Conservation (phyloP, 192 early-diverging fungal genomes). For the Rhizophagus clarus region DNA sequence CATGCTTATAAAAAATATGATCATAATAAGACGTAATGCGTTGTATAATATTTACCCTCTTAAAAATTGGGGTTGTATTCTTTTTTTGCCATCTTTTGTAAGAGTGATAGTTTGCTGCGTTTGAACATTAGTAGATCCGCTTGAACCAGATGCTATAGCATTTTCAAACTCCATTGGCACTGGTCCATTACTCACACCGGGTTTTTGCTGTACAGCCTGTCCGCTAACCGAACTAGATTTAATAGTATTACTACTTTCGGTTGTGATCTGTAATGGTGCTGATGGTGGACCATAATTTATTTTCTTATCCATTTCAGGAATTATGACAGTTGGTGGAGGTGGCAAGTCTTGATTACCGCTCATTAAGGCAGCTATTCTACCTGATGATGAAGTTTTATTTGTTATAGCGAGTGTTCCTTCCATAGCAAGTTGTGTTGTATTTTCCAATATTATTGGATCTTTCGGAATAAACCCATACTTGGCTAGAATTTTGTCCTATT, state of each 20-base stretch:
- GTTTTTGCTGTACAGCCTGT: too few species aligned
- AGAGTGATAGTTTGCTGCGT: constrained; percentile 61
- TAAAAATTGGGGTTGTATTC: constrained; percentile 76
- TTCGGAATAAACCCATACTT: not conserved
- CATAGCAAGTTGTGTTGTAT: not conserved
- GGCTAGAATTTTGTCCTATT: not conserved
- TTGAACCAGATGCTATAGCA: not conserved
- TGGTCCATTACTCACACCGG: too few species aligned
- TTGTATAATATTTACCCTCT: constrained; percentile 35
- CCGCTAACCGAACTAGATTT: too few species aligned
- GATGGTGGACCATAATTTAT: constrained; percentile 3
- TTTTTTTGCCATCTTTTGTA: constrained; percentile 80
- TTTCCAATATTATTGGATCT: constrained; percentile 15
- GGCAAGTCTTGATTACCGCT: constrained; percentile 8
- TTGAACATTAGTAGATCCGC: constrained; percentile 30
- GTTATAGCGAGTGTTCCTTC: not conserved
- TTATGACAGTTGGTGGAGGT: constrained; percentile 34
- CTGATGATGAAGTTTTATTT: not conserved
- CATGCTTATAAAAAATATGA: not conserved
- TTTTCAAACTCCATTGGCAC: too few species aligned
- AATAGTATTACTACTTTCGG: not conserved
- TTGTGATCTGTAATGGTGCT: not conserved
- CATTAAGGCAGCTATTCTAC: not conserved
- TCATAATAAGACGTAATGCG: not conserved
- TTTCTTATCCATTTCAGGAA: not conserved